phyloP scores from a whole-genome alignment of 495 filamentous ascomycete genomes.

The Penicillium mononematosum region DNA sequence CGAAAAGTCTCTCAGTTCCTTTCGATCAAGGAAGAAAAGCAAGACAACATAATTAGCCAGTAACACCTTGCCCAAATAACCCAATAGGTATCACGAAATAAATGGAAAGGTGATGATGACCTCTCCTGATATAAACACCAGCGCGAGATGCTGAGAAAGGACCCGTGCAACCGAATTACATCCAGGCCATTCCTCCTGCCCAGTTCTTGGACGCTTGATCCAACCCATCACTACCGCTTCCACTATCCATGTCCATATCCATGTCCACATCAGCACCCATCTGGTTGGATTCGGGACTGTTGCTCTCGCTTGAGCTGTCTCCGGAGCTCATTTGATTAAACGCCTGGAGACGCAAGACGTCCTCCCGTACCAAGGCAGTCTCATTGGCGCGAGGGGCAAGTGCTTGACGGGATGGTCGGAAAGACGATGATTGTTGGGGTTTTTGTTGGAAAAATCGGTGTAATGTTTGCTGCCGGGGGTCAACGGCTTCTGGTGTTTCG shows the following conservation, averaged over 20 bases:
- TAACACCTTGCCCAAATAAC: neutral
- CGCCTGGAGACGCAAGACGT: constrained; percentile 21
- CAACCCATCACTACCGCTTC: constrained; percentile 17
- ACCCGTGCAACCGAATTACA: constrained; percentile 16
- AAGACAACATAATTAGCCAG: neutral
- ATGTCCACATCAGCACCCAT: constrained; percentile 33
- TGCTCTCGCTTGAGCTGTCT: constrained; percentile 23
- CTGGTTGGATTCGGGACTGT: constrained; percentile 25
- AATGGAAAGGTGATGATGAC: neutral
- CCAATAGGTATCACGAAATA: constrained; percentile 8
- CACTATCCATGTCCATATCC: constrained; percentile 35
- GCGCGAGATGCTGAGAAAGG: constrained; percentile 3
- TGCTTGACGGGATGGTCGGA: constrained; percentile 30
- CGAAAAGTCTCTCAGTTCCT: constrained; percentile 5
- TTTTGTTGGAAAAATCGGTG: constrained; percentile 45
- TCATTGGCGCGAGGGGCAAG: constrained; percentile 30
- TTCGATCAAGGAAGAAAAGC: neutral
- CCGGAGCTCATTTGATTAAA: constrained; percentile 22
- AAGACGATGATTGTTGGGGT: constrained; percentile 23
- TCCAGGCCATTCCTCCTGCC: constrained; percentile 26
- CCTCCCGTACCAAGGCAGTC: constrained; percentile 18
- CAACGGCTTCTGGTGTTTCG: constrained; percentile 31
- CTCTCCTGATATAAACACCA: constrained; percentile 14
- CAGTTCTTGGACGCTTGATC: constrained; percentile 15
- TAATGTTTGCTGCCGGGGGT: constrained; percentile 48